Conservation (phyloP, 495 filamentous ascomycete genomes). For the Filosporella fistucella region DNA sequence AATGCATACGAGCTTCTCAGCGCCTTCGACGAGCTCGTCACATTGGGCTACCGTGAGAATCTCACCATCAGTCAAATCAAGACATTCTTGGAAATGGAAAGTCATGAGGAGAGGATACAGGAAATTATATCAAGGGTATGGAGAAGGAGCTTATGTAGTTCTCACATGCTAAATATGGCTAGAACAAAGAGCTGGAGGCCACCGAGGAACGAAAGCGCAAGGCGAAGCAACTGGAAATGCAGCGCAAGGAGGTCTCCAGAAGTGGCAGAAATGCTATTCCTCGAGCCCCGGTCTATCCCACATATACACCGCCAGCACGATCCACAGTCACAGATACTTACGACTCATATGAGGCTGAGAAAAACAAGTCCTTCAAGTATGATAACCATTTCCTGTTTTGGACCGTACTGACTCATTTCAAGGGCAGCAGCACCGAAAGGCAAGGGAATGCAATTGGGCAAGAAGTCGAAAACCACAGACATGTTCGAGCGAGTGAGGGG, state of each 20-base stretch:
- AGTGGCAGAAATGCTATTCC: constrained; percentile 48
- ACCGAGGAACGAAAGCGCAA: constrained; percentile 96
- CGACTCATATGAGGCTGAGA: constrained; percentile 91
- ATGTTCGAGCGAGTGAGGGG: constrained; percentile 95
- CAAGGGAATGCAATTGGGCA: constrained; percentile 98
- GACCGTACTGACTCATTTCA: constrained; percentile 24
- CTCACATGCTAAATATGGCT: constrained; percentile 13
- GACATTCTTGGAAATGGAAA: constrained; percentile 98
- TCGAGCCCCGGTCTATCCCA: constrained; percentile 76
- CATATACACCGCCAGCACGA: constrained; percentile 78
- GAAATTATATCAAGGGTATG: constrained; percentile 90
- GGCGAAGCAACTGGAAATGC: constrained; percentile 96
- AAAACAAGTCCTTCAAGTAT: constrained; percentile 69
- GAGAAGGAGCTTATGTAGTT: constrained; percentile 1
- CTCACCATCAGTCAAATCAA: constrained; percentile 92
- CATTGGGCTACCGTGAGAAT: constrained; percentile 92
- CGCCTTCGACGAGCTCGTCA: constrained; percentile 95
- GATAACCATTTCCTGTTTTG: constrained; percentile 18
- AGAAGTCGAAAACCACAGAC: constrained; percentile 93
- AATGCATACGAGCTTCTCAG: constrained; percentile 95
- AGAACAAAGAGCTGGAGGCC: constrained; percentile 98
- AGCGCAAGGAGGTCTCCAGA: constrained; percentile 82
- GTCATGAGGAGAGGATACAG: constrained; percentile 96
- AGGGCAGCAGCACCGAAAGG: constrained; percentile 70
- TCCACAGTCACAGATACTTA: constrained; percentile 74